Evolutionary conservation across 805 yeast species (phyloP), one percentile per base, ranked within the genome.

Genomic region (Pichia deserticola): DNA sequence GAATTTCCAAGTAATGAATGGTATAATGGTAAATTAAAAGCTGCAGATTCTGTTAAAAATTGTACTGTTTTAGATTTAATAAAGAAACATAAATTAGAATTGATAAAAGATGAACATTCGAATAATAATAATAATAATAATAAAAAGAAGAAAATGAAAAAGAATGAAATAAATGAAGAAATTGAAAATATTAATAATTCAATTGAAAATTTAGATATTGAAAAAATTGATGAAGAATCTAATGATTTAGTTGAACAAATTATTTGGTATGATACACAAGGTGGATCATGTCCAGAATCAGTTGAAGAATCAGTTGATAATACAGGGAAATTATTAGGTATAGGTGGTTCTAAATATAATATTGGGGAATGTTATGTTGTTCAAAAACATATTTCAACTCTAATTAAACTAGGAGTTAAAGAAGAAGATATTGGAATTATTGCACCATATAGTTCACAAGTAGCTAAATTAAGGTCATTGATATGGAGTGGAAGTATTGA

Each of bases 231-330:
- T n/a, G 44, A 40, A 8, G 42, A 25, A 12, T 7, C 5, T n/a
- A 6, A n/a, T 5, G 82, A 78, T 9, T 79, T 92, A 0, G 63
- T 62, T 1, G 69, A 71, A 1, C 78, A 83, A 2, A 61, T 84
- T 0, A 69, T 89, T 1, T 90, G 97, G 96, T 82, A 84, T 55
- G 98, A 93, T 59, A 93, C 98, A 0, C 93, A 89, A 67, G 96
- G 96, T 15, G 96, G 89, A 7, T 86, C 83, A 36, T 89, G 74
- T 59, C 80, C 78, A 0, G 97, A 90, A 60, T 69, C 71, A 50
- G 72, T 74, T 15, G 73, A 70, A 12, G 65, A 65, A 5, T 68
- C 65, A 1, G 7, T 36, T 5, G 39, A 33, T 15, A 27, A 4
- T 12, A 20, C 15, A 54, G 47, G 36, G 59, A 60, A 36, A 46